Percentiles rank a stretch among this genome's conserved stretches.
These are phyloP conservation scores for Fusarium annulatum DNA, from an alignment of 2,329 filamentous ascomycete genomes.

Conservation along the genomic window DNA sequence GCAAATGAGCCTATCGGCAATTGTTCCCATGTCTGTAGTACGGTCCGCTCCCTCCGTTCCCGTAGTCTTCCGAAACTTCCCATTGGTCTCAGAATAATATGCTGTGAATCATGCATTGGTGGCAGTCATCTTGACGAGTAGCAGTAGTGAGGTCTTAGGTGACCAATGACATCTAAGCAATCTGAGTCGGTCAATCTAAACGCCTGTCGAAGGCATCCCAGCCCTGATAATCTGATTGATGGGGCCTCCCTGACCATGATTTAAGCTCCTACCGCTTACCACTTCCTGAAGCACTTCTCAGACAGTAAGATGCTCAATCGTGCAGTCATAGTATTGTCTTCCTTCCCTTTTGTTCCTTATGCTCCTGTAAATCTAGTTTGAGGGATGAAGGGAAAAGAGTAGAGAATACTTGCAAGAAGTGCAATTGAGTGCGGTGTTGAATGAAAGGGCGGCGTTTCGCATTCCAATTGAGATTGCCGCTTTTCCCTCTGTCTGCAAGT, in stretches of 20 bases:
- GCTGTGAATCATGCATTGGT: neutral
- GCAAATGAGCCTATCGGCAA: no score
- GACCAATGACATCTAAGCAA: no score
- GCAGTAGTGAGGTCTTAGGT: neutral
- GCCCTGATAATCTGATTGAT: no score
- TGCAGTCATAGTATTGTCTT: neutral
- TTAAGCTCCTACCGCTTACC: neutral
- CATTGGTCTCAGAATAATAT: neutral
- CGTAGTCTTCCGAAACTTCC: neutral
- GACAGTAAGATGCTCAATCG: neutral
- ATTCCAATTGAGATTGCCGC: neutral
- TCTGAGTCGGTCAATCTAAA: neutral
- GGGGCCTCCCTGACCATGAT: neutral
- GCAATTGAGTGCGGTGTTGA: neutral
- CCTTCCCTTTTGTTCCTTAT: neutral
- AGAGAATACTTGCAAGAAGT: neutral
- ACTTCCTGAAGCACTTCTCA: neutral
- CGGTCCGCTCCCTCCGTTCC: neutral
- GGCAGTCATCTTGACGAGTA: neutral
- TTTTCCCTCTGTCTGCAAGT: neutral
- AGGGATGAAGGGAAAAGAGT: rapidly evolving
- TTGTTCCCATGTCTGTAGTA: neutral
- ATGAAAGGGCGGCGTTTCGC: neutral
- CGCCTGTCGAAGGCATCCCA: neutral
- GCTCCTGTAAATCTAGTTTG: neutral